These are phyloP conservation scores for Volvox reticuliferus DNA, from an alignment of 139 green algal genomes.

Conservation along the genomic window DNA sequence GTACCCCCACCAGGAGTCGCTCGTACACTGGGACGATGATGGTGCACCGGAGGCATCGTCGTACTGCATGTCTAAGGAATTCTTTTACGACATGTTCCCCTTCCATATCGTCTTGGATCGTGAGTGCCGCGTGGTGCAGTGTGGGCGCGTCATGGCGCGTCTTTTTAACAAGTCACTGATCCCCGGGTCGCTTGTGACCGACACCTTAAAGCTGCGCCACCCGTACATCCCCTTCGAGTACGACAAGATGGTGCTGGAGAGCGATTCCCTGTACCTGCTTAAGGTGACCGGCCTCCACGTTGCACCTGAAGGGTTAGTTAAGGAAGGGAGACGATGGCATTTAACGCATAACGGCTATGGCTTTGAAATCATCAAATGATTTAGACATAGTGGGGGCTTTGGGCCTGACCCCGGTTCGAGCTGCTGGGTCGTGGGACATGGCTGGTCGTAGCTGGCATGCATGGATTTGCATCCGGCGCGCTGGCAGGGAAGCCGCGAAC, in stretches of 20 bases:
- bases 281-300: not conserved
- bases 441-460: no score
- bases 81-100: constrained; percentile 57
- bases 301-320: no score
- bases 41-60: not conserved
- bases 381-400: no score
- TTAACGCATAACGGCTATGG: no score
- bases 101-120: constrained; percentile 59
- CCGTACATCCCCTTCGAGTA: constrained; percentile 49
- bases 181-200: not conserved
- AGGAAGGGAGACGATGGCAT: no score
- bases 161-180: constrained; percentile 25
- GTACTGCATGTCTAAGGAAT: constrained; percentile 31
- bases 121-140: constrained; percentile 39
- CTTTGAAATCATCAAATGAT: no score
- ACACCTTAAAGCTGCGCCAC: constrained; percentile 51
- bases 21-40: constrained; percentile 13
- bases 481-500: no score
- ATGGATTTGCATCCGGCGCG: no score
- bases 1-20: constrained; percentile 49
- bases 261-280: constrained; percentile 26
- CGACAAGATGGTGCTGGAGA: constrained; percentile 32
- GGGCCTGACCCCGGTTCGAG: no score
- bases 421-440: no score
- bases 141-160: constrained; percentile 19